Conservation (phyloP, 164 flowering plant species). For the Vitis vinifera region ASM3070453v1 NC_081817.1:27829501-27830000, state of each 20-base stretch:
- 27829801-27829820: conserved; percentile 10
- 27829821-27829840: conserved; percentile 31
- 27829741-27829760: conserved; percentile 96
- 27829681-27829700: conserved; percentile 93
- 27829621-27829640: conserved; percentile 1
- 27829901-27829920: conserved; percentile 94
- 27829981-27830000: background rate
- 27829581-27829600: conserved; percentile 93
- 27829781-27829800: background rate
- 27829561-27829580: conserved; percentile 76
- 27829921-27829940: conserved; percentile 94
- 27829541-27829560: conserved; percentile 82
- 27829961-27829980: conserved; percentile 53
- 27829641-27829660: conserved; percentile 1
- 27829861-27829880: conserved; percentile 95
- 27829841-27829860: conserved; percentile 66
- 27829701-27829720: conserved; percentile 94
- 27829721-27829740: conserved; percentile 94
- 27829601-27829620: conserved; percentile 47
- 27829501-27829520: conserved; percentile 92
- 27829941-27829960: conserved; percentile 93
- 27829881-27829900: conserved; percentile 81
- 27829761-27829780: conserved; percentile 5
- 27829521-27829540: conserved; percentile 95
- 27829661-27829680: background rate